Base-by-base conservation (phyloP, 106 monocot genomes). In the Dioscorea zingiberensis region DNA sequence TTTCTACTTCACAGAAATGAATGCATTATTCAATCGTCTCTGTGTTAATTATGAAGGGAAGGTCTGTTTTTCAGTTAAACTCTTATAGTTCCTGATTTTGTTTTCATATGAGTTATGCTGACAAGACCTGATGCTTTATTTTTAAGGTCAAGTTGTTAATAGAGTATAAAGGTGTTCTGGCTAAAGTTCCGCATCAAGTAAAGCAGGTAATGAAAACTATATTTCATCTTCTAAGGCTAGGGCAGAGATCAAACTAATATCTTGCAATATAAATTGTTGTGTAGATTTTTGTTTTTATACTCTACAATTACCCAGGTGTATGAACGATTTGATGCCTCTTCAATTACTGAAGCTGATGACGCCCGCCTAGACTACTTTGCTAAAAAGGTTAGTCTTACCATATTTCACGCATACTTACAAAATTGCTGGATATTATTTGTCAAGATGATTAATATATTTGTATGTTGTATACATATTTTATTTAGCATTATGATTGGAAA, bases 11-110 rank as follows among this genome's bases (percentile, higher is more conserved):
- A 21, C 88, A 97, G 97, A 99, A 29, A 93, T 99, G 74, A 93
- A 85, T 81, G 87, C 86, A 49, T 46, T 89, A 66, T 99, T 93
- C 74, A 84, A 80, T 68, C 72, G 81, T 48, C 68, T 72, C 17
- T 98, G 93, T 69, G 21, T 82, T 44, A 99, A 88, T 72, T 84
- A 93, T 70, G 75, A 84, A 62, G 98, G 98, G 18, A 99, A 99
- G 92, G 97, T 92, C 82, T 62, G 69, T 27, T 19, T 22, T 13
- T 44, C 7, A 16, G 11, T 44, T 49, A 56, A 73, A 18, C 1
- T 44, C 17, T 12, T 27, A 19, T 54, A 3, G 16, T 24, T 44
- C 10, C 22, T 28, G 14, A 25, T 53, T 19, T 60, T 53, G 3
- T 71, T 32, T 66, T 49, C 62, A 6, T 38, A 38, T 38, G 38